phyloP scores from a whole-genome alignment of 2,329 filamentous ascomycete genomes.

The Alternaria solani region DNA sequence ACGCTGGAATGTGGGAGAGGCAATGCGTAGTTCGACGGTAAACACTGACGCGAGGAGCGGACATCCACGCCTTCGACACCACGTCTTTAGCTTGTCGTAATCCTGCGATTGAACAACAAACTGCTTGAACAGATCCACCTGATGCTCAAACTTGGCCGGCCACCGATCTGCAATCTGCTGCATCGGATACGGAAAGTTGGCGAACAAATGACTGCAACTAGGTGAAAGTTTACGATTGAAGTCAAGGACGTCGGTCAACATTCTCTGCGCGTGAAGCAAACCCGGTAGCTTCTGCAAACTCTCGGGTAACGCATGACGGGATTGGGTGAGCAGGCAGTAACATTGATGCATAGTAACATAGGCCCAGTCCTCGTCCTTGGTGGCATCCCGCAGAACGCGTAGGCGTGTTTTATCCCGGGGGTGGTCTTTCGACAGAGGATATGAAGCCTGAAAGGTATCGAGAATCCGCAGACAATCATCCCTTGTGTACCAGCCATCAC shows the following conservation, averaged over 20 bases:
- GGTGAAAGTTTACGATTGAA: constrained; percentile 55
- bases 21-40: constrained; percentile 56
- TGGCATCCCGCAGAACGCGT: constrained; percentile 48
- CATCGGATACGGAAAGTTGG: constrained; percentile 56
- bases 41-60: constrained; percentile 68
- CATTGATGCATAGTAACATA: constrained; percentile 45
- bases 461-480: constrained; percentile 19
- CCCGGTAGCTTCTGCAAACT: constrained; percentile 49
- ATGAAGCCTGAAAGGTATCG: constrained; percentile 5
- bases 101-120: constrained; percentile 54
- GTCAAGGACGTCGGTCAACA: constrained; percentile 57
- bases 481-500: constrained; percentile 23
- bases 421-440: neutral
- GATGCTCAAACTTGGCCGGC: constrained; percentile 41
- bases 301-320: constrained; percentile 48
- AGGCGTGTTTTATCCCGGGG: constrained; percentile 25
- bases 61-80: constrained; percentile 45
- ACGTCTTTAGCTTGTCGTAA: constrained; percentile 16
- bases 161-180: constrained; percentile 35
- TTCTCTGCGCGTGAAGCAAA: constrained; percentile 39
- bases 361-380: constrained; percentile 33
- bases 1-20: constrained; percentile 61
- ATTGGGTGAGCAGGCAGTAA: constrained; percentile 39
- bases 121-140: constrained; percentile 41
- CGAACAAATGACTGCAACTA: constrained; percentile 56